Percentiles rank a stretch among this genome's conserved stretches.
Conservation (phyloP, 768 basidiomycete species). For the Suillus variegatus region DNA sequence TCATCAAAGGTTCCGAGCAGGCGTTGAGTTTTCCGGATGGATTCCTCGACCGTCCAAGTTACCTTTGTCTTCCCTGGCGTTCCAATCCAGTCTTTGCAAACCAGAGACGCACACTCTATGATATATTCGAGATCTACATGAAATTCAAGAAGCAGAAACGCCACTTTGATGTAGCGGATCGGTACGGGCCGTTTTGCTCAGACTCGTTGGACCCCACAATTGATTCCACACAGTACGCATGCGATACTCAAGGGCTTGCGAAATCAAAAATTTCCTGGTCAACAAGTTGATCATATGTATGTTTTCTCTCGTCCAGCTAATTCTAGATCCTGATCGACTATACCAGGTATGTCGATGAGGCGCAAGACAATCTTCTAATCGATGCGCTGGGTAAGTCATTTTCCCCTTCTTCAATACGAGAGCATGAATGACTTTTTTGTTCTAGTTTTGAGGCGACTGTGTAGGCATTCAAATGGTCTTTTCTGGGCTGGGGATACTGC, state of each 20-base stretch:
- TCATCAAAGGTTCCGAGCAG: conserved; percentile 67
- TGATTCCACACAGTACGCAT: conserved; percentile 46
- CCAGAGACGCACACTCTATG: conserved; percentile 51
- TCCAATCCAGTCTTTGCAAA: conserved; percentile 56
- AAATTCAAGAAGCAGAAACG: conserved; percentile 42
- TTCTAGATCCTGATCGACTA: neutral
- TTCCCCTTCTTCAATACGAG: neutral
- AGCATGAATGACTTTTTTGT: neutral
- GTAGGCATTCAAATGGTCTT: conserved; percentile 63
- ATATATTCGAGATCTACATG: conserved; percentile 54
- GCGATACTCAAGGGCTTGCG: conserved; percentile 40
- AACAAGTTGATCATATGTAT: conserved; percentile 57
- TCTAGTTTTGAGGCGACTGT: conserved; percentile 63
- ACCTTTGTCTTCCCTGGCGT: conserved; percentile 50
- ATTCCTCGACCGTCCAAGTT: conserved; percentile 45
- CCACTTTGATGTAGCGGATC: conserved; percentile 61
- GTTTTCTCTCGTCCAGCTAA: conserved; percentile 17
- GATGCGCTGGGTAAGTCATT: conserved; percentile 53
- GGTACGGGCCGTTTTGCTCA: conserved; percentile 34
- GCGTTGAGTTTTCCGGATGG: conserved; percentile 36
- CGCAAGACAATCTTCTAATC: conserved; percentile 69
- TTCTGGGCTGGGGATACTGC: conserved; percentile 85
- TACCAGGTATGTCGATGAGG: conserved; percentile 70
- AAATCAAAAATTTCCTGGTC: conserved; percentile 25
- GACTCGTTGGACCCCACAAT: neutral